Conservation (phyloP, 2,329 filamentous ascomycete genomes). For the Beauveria scarabaeidicola region DNA sequence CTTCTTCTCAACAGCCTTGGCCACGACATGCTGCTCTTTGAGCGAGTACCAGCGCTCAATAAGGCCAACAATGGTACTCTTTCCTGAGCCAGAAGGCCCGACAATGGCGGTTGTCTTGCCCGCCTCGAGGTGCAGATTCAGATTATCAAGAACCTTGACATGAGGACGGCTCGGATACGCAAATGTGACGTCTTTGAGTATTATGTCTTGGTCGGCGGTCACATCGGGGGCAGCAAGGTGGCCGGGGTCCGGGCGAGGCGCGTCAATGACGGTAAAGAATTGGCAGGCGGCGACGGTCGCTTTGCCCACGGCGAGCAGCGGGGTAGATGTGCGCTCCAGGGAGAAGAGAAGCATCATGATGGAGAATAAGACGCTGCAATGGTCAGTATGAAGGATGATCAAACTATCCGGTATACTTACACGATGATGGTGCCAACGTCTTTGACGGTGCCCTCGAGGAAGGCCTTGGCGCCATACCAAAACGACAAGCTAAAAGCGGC, state of each 20-base stretch:
- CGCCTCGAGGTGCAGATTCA: slow-evolving; percentile 50
- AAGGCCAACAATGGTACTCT: slow-evolving; percentile 64
- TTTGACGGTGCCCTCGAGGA: slow-evolving; percentile 35
- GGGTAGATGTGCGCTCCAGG: slow-evolving; percentile 47
- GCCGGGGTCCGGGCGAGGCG: slow-evolving; percentile 30
- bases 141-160: slow-evolving; percentile 52
- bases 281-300: slow-evolving; percentile 49
- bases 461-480: slow-evolving; percentile 52
- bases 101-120: slow-evolving; percentile 68
- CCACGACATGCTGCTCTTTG: slow-evolving; percentile 42
- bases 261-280: slow-evolving; percentile 48
- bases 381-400: background rate
- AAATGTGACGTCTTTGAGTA: slow-evolving; percentile 58
- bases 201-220: slow-evolving; percentile 29
- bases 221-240: slow-evolving; percentile 29
- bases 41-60: slow-evolving; percentile 66
- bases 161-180: slow-evolving; percentile 61
- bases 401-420: slow-evolving; percentile 26
- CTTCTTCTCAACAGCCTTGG: slow-evolving; percentile 28
- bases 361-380: slow-evolving; percentile 40
- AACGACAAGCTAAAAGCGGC: slow-evolving; percentile 49
- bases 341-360: slow-evolving; percentile 51
- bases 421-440: slow-evolving; percentile 47
- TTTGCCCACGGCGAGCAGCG: slow-evolving; percentile 49
- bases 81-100: slow-evolving; percentile 63